A percentile compares a stretch with the other conserved stretches of the same genome.
These are phyloP conservation scores for Excoecaria cochinchinensis DNA, from an alignment of 345 rosid species.

Conservation along the genomic window DNA sequence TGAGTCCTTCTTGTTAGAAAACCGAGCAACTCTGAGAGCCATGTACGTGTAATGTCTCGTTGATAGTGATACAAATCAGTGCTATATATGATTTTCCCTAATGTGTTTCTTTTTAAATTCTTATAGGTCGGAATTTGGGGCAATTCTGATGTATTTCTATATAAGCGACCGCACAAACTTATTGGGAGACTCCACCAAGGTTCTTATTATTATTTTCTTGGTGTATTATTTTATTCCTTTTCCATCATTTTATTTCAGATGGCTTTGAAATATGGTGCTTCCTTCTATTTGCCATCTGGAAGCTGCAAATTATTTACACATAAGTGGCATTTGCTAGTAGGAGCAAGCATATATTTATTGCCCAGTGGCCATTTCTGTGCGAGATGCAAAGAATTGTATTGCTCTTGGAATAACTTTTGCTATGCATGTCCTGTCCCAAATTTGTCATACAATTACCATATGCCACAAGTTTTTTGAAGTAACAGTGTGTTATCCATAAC, in stretches of 20 bases:
- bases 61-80: not conserved
- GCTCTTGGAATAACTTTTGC: not conserved
- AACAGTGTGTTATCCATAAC: not conserved
- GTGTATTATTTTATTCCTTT: not conserved
- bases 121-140: conserved; percentile 86
- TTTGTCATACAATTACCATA: not conserved
- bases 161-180: conserved; percentile 76
- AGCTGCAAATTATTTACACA: not conserved
- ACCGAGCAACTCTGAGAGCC: conserved; percentile 77
- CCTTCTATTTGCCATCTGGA: not conserved
- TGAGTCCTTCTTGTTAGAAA: conserved; percentile 87
- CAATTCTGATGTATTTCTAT: conserved; percentile 67
- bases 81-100: not conserved
- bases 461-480: not conserved
- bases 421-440: not conserved
- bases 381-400: not conserved
- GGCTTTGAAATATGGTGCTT: conserved; percentile 5
- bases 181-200: conserved; percentile 82
- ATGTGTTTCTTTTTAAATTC: conserved; percentile 21
- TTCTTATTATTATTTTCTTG: conserved; percentile 23
- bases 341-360: not conserved
- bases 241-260: conserved; percentile 12
- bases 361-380: not conserved
- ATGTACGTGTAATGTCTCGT: conserved; percentile 49
- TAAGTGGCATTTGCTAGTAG: not conserved